Evolutionary conservation across 352 stramenopile genomes (phyloP), one percentile per base, ranked within the genome.

Genomic region (Pseudoperonospora humuli): DNA sequence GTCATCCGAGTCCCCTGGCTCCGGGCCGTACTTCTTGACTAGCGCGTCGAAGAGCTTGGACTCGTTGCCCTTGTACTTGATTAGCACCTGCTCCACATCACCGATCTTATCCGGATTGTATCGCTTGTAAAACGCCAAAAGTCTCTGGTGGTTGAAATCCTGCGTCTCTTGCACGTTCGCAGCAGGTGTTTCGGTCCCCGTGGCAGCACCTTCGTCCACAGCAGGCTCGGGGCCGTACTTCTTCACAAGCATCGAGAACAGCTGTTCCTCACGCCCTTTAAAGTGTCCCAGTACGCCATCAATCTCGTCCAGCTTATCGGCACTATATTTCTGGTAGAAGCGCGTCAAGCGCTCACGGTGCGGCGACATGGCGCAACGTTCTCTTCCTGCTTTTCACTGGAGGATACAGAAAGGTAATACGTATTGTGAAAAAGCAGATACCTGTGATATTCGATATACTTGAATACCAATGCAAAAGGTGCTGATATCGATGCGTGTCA

Each of bases 281-380:
- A 84, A 91, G 20, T 75, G 76, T 61, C 87, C 76, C 43, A 91
- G 54, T 49, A 87, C 70, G 32, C 75, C 66, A n/a, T 91, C 74
- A 38, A 88, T 80, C 56, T 91, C 79, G 34, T 86, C 59, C 53
- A 87, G 58, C 70, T 91, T 91, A 50, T 86, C 68, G 13, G 70
- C 54, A 49, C 88, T 91, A 61, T 91, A 88, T 64, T 91, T 88
- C 34, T 67, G 64, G 59, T 91, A 91, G 70, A 91, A 91, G 44
- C 76, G 75, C 64, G 69, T 68, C 23, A 91, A 49, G 28, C 79
- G 79, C 52, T 81, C 75, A 45, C 63, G 75, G 33, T 81, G 59
- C 37, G 73, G 54, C 32, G 71, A 65, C 74, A 84, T 86, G 31
- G 5, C 54, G 24, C 7, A 45, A 37, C 25, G 50, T 50, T 36